Base-by-base conservation (phyloP, 164 flowering plant genomes). In the Magnolia changhungtana region DNA sequence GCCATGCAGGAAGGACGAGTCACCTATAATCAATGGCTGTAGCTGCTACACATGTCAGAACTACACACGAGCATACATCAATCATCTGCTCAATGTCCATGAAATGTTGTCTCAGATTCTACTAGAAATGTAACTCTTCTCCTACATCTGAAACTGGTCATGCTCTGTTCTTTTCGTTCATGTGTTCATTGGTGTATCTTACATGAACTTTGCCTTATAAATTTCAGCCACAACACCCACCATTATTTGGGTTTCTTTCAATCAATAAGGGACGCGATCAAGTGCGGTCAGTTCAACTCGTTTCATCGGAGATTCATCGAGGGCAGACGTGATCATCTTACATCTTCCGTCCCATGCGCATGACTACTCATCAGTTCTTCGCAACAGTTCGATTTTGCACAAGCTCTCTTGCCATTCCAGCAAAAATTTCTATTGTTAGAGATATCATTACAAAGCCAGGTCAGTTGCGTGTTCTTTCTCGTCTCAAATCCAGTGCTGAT, bases 21-120 rank as follows among this genome's bases (percentile, higher is more conserved):
- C 93, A 21, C 90, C 92, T 7, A 86, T 95, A 8, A 78, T 90
- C 3, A 86, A 83, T 27, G 78, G 79, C 49, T 95, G 98, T 68
- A 72, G 63, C 74, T 95, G 98, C 85, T 95, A 89, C 78, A 90
- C 98, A 10, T 95, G 98, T 77, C 83, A 84, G 83, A 90, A 95
- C 82, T 96, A 95, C 76, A 91, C 94, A 9, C 85, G 85, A 79
- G 96, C 98, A 11, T 95, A 95, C 78, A 89, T 95, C 72, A 91
- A 92, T 84, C 98, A 95, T 80, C 85, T 95, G 58, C 91, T 95
- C 83, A 95, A 95, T 83, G 97, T 90, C 73, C 95, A 90, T 74
- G 98, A 95, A 78, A 92, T 95, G 98, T 85, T 95, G 79, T 95
- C 97, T 18, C 93, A 87, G 73, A 92, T 88, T 87, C 86, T 95